A percentile compares a stretch with the other conserved stretches of the same genome.
Evolutionary conservation across 352 stramenopile species (phyloP).

Genomic region (Phytophthora pistaciae): DNA sequence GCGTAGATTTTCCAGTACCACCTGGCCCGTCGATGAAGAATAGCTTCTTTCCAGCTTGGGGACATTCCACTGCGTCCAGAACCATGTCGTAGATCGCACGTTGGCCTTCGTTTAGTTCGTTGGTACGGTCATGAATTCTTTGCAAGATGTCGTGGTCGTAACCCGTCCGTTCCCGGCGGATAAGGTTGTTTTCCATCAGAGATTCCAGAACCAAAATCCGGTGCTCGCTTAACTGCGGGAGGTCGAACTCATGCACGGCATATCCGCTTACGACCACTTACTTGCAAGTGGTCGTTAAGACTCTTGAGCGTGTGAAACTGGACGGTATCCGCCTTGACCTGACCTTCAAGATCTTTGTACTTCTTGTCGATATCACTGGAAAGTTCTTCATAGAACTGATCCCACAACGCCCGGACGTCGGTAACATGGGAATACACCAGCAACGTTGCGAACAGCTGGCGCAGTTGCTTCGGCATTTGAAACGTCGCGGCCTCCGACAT

Average conservation of each 20-base stretch:
- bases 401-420: too few species aligned
- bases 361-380: constrained; percentile 14
- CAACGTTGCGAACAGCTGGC: constrained; percentile 42
- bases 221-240: not conserved
- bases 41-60: not conserved
- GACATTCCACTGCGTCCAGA: not conserved
- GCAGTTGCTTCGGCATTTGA: constrained; percentile 38
- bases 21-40: not conserved
- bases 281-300: not conserved
- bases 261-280: not conserved
- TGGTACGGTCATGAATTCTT: too few species aligned
- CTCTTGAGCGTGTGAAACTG: too few species aligned
- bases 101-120: too few species aligned
- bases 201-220: not conserved
- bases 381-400: too few species aligned
- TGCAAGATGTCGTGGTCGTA: too few species aligned
- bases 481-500: constrained; percentile 24
- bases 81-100: too few species aligned
- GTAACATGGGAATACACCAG: too few species aligned
- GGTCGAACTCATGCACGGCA: not conserved
- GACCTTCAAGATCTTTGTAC: too few species aligned
- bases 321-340: too few species aligned
- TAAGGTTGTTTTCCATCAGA: not conserved
- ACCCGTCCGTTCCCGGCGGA: too few species aligned
- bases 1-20: not conserved